Evolutionary conservation across 2,329 filamentous ascomycete species (phyloP), one percentile per base, ranked within the genome.

Genomic region (Penicillium aurantiogriseum): DNA sequence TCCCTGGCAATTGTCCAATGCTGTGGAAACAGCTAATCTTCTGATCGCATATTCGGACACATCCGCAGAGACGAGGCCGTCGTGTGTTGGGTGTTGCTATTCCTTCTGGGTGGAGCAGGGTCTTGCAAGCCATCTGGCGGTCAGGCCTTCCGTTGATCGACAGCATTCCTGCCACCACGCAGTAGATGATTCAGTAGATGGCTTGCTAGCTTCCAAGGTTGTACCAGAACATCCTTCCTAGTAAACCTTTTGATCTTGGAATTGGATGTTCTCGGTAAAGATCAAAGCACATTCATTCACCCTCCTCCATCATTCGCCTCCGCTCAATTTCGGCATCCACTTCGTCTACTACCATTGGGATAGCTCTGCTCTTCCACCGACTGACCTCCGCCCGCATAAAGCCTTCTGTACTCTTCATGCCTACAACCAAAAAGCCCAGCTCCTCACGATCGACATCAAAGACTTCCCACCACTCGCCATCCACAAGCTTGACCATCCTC

Each of bases 391-490:
- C 80, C 58, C 75, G 76, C 53, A 86, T 85, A 76, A 89, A 91
- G 0, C 85, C 86, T 61, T 89, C 87, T 54, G 95, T 78, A 67
- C 92, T 97, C 60, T 86, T 80, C 83, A 97, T 85, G 0, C 83
- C 92, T 11, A 97, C 90, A 4, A 96, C 92, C 57, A 97, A 76
- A 66, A 97, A 97, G 0, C 94, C 94, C 36, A 99, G 80, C 72
- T 96, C 92, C 78, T 99, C 94, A 50, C 94, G 83, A 68, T 97
- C 92, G 8, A 94, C 90, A 74, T 99, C 94, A 73, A 97, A 97
- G 0, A 97, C 91, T 74, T 97, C 92, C 94, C 94, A 99, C 94
- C 94, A 99, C 62, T 91, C 88, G 47, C 84, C 85, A 62, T 89
- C 89, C 0, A 93, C 91, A 76, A 97, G 82, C 72, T 90, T 92